phyloP scores from a whole-genome alignment of 2,329 filamentous ascomycete species.

The Dactylonectria macrodidyma region DNA sequence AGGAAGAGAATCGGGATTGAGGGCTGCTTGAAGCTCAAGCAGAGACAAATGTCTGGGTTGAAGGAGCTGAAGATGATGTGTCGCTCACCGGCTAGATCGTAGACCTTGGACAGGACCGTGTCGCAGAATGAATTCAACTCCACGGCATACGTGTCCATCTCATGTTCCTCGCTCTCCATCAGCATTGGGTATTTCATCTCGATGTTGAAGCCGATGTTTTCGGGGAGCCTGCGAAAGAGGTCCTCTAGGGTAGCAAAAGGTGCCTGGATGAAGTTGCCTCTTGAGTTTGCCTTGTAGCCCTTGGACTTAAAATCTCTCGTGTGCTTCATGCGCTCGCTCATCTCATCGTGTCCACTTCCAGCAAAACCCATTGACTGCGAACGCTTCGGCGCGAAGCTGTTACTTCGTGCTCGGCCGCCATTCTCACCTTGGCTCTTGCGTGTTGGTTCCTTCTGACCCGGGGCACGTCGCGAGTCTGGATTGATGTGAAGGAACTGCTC shows the following conservation, averaged over 20 bases:
- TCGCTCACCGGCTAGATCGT: conserved; percentile 84
- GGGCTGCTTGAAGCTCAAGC: conserved; percentile 96
- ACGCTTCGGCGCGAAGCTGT: conserved; percentile 61
- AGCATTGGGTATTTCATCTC: conserved; percentile 99
- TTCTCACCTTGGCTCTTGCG: conserved; percentile 53
- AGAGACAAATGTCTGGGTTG: conserved; percentile 95
- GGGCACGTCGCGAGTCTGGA: conserved; percentile 59
- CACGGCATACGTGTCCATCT: conserved; percentile 96
- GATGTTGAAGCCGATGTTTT: conserved; percentile 94
- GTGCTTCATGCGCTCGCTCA: conserved; percentile 94
- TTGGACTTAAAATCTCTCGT: conserved; percentile 95
- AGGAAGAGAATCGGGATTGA: conserved; percentile 96
- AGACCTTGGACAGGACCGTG: conserved; percentile 90
- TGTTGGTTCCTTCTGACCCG: conserved; percentile 23
- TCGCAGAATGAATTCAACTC: conserved; percentile 98
- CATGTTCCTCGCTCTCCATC: conserved; percentile 92
- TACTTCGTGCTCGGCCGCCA: conserved; percentile 51
- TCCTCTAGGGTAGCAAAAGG: conserved; percentile 97
- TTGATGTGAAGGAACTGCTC: conserved; percentile 97
- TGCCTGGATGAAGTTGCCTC: conserved; percentile 94
- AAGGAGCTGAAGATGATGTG: conserved; percentile 98
- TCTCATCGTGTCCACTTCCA: conserved; percentile 56
- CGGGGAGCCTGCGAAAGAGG: conserved; percentile 87
- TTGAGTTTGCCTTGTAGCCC: conserved; percentile 95
- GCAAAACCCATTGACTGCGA: conserved; percentile 70